These are phyloP conservation scores for Basidioascus undulatus DNA, from an alignment of 768 basidiomycete species.

Conservation along the genomic window DNA sequence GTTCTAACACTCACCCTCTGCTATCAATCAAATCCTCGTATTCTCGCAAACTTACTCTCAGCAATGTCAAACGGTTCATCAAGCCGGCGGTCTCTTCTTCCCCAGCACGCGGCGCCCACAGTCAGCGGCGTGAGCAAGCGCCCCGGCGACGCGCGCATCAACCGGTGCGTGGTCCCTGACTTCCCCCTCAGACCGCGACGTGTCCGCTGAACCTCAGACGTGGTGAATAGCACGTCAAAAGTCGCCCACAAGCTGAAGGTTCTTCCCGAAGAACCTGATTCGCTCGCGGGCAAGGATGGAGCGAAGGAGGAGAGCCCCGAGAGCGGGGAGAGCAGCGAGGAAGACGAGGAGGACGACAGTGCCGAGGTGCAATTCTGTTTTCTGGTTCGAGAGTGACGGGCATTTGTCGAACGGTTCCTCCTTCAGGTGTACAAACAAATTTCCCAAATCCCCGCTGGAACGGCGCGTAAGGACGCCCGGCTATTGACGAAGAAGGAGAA, in stretches of 20 bases:
- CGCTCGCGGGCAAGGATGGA: slow-evolving; percentile 15
- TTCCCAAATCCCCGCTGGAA: slow-evolving; percentile 77
- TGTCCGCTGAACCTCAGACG: neutral
- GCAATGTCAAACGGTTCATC: no score
- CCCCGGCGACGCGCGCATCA: no score
- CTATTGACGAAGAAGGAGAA: slow-evolving; percentile 73
- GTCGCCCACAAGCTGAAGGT: slow-evolving; percentile 46
- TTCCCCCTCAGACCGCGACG: neutral
- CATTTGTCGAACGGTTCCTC: neutral
- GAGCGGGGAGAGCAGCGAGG: slow-evolving; percentile 16
- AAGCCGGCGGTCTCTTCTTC: no score
- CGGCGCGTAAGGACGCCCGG: slow-evolving; percentile 72
- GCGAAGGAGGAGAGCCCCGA: slow-evolving; percentile 4
- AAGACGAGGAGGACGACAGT: slow-evolving; percentile 39
- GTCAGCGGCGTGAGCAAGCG: no score
- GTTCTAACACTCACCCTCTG: no score
- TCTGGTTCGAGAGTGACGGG: neutral
- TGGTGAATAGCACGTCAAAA: slow-evolving; percentile 6
- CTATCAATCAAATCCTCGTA: no score
- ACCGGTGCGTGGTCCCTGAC: neutral
- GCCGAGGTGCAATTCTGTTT: slow-evolving; percentile 27
- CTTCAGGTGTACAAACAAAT: slow-evolving; percentile 76
- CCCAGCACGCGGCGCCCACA: no score
- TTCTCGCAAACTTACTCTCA: no score
- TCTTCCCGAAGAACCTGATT: slow-evolving; percentile 58